A percentile compares a stretch with the other conserved stretches of the same genome.
Evolutionary conservation across 1,139 yeast genomes (phyloP).

Genomic region (Martiniozyma asiatica): DNA sequence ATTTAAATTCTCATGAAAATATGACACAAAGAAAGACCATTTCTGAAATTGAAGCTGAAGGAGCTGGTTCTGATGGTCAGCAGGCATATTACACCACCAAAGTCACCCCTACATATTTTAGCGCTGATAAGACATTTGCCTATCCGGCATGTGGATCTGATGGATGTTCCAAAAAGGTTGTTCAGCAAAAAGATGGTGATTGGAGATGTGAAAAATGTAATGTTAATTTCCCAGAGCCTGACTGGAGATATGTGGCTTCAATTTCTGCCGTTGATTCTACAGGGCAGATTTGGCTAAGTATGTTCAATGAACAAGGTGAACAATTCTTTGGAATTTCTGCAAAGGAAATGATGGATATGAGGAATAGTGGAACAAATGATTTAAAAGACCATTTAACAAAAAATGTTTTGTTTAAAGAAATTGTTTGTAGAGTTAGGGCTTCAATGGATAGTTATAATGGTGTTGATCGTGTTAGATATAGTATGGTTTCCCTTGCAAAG

Average conservation of each 20-base stretch:
- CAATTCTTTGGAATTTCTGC: slow-evolving; percentile 62
- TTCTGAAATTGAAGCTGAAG: slow-evolving; percentile 52
- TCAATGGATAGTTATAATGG: slow-evolving; percentile 79
- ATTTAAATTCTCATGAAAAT: slow-evolving; percentile 19
- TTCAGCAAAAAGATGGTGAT: slow-evolving; percentile 56
- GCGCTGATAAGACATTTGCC: slow-evolving; percentile 55
- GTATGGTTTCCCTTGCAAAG: slow-evolving; percentile 42
- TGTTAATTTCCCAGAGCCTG: slow-evolving; percentile 52
- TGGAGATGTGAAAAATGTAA: slow-evolving; percentile 97
- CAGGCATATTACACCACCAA: slow-evolving; percentile 70
- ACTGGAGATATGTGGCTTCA: slow-evolving; percentile 67
- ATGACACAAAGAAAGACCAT: slow-evolving; percentile 48
- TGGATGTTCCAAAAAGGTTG: slow-evolving; percentile 74
- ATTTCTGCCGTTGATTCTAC: slow-evolving; percentile 65
- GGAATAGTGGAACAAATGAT: slow-evolving; percentile 32
- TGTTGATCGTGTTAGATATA: slow-evolving; percentile 63
- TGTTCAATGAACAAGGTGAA: slow-evolving; percentile 77
- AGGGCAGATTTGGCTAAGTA: slow-evolving; percentile 77
- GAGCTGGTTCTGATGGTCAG: slow-evolving; percentile 60
- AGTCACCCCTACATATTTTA: slow-evolving; percentile 61
- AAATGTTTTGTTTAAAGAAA: slow-evolving; percentile 55
- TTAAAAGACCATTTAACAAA: slow-evolving; percentile 37
- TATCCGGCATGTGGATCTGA: slow-evolving; percentile 83
- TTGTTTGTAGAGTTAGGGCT: slow-evolving; percentile 65
- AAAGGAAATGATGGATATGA: slow-evolving; percentile 43